These are phyloP conservation scores for Apiospora pterosperma DNA, from an alignment of 2,329 filamentous ascomycete species.

Conservation along the genomic window DNA sequence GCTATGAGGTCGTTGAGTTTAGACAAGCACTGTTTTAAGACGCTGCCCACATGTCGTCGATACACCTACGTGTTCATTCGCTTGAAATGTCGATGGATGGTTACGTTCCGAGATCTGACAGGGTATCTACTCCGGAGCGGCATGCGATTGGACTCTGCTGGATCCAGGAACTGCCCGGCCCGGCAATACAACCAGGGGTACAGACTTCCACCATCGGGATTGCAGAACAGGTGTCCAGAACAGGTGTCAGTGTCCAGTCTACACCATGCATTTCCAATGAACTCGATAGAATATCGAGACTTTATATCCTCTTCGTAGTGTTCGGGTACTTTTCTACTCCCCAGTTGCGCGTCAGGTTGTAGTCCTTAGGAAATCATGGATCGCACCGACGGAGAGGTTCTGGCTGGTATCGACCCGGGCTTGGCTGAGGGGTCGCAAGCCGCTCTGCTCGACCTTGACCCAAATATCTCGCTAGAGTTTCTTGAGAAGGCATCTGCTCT, in stretches of 20 bases:
- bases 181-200: not conserved
- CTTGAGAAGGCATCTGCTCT: constrained; percentile 16
- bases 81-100: not conserved
- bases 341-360: not conserved
- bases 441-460: constrained; percentile 16
- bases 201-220: not conserved
- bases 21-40: not conserved
- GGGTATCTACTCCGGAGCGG: not conserved
- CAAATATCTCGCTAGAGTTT: constrained; percentile 17
- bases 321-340: too few species aligned
- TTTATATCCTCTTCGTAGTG: not conserved
- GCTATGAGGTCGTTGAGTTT: not conserved
- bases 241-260: not conserved
- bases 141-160: not conserved
- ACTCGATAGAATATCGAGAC: not conserved
- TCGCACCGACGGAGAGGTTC: not conserved
- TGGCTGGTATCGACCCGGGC: not conserved
- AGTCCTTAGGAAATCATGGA: not conserved
- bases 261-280: not conserved
- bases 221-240: too few species aligned
- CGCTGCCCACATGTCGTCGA: not conserved
- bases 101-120: not conserved
- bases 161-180: not conserved
- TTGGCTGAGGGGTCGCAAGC: constrained; percentile 1
- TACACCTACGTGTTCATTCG: not conserved